Conservation (phyloP, 2,329 filamentous ascomycete genomes). For the Neopestalotiopsis rosae region DNA sequence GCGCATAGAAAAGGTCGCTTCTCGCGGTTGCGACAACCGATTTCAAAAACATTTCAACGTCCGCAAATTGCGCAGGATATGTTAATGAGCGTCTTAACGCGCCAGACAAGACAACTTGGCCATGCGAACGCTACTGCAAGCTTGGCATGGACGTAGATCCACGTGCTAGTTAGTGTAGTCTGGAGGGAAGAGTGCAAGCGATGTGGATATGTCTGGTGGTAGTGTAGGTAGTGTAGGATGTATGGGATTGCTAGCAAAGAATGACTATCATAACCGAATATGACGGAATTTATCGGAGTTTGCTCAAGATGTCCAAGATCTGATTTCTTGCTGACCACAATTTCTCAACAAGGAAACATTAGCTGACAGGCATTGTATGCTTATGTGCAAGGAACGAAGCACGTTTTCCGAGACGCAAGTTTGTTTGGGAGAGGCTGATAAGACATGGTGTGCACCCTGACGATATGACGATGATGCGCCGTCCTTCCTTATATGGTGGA, state of each 20-base stretch:
- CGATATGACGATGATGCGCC: background rate
- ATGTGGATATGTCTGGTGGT: background rate
- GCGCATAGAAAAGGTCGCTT: background rate
- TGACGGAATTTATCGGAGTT: background rate
- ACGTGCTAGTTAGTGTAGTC: background rate
- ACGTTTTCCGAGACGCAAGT: too few species aligned
- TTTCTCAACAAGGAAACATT: too few species aligned
- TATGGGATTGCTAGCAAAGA: background rate
- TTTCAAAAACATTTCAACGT: background rate
- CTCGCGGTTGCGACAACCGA: background rate
- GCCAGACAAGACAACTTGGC: background rate
- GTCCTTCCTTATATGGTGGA: background rate
- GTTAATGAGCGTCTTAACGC: background rate
- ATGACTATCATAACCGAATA: background rate
- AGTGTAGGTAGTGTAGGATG: background rate
- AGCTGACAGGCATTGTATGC: too few species aligned
- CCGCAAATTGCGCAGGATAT: background rate
- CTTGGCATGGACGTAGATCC: background rate
- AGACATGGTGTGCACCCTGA: background rate
- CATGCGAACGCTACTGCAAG: constrained; percentile 2
- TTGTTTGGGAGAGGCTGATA: background rate
- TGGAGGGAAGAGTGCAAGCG: background rate
- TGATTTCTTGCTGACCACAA: too few species aligned
- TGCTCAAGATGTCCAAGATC: background rate
- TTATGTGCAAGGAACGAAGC: too few species aligned